Percentiles rank a stretch among this genome's conserved stretches.
Conservation (phyloP, 2,329 filamentous ascomycete genomes). For the Parasarocladium wereldwijsianum region DNA sequence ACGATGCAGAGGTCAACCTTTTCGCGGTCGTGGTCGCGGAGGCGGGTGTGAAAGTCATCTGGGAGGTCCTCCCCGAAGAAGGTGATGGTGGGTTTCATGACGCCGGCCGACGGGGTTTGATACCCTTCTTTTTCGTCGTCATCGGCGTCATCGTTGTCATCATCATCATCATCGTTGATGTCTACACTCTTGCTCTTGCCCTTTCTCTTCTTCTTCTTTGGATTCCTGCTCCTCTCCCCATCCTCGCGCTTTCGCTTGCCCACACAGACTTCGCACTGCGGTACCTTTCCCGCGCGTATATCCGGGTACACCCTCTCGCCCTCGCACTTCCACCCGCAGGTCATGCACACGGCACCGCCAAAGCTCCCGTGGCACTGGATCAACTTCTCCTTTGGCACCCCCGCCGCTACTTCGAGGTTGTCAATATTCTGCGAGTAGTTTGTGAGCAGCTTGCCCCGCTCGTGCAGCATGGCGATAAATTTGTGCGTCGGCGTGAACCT, state of each 20-base stretch:
- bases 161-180: conserved; percentile 24
- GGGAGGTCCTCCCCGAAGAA: conserved; percentile 93
- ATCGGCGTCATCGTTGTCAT: conserved; percentile 23
- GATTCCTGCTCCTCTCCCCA: neutral
- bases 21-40: conserved; percentile 69
- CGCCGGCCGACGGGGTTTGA: conserved; percentile 50
- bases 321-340: conserved; percentile 58
- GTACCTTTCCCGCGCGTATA: conserved; percentile 61
- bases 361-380: conserved; percentile 97
- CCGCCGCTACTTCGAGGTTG: conserved; percentile 80
- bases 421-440: conserved; percentile 99
- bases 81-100: conserved; percentile 96
- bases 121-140: conserved; percentile 35
- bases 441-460: conserved; percentile 77
- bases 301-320: conserved; percentile 70
- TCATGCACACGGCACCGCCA: conserved; percentile 77
- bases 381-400: conserved; percentile 65
- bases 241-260: conserved; percentile 29
- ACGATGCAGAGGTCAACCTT: conserved; percentile 82
- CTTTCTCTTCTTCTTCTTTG: neutral
- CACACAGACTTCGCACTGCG: conserved; percentile 61
- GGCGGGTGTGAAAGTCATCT: conserved; percentile 63
- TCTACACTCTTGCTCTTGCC: neutral
- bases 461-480: conserved; percentile 80
- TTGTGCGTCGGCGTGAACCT: conserved; percentile 84